A percentile compares a stretch with the other conserved stretches of the same genome.
Conservation (phyloP, 2,329 filamentous ascomycete genomes). For the Phialophora chinensis region DNA sequence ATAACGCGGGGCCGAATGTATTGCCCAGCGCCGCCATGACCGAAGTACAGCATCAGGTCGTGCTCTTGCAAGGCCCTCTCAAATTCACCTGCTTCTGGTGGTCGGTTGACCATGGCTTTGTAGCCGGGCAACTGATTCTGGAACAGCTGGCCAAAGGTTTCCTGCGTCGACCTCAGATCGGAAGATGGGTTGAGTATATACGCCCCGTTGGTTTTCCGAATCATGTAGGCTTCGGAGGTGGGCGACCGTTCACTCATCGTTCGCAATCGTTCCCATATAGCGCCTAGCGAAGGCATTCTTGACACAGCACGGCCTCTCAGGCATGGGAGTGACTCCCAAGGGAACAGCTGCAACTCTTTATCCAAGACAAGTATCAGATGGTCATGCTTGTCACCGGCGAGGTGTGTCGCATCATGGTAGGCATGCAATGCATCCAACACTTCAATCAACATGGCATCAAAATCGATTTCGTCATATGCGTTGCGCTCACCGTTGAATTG, state of each 20-base stretch:
- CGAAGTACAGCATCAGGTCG: constrained; percentile 88
- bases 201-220: constrained; percentile 45
- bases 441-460: constrained; percentile 88
- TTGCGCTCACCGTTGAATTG: constrained; percentile 97
- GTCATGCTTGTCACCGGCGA: constrained; percentile 40
- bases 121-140: constrained; percentile 27
- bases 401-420: constrained; percentile 66
- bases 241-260: constrained; percentile 38
- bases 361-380: constrained; percentile 92
- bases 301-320: constrained; percentile 80
- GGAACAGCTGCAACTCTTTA: constrained; percentile 86
- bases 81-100: constrained; percentile 80
- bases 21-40: constrained; percentile 91
- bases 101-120: constrained; percentile 65
- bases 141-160: constrained; percentile 66
- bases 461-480: constrained; percentile 97
- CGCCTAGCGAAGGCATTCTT: constrained; percentile 83
- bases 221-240: constrained; percentile 22
- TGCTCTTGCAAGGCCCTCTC: constrained; percentile 67
- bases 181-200: constrained; percentile 90
- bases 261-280: constrained; percentile 74
- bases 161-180: constrained; percentile 80
- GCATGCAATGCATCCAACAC: constrained; percentile 80
- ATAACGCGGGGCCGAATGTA: constrained; percentile 88
- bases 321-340: constrained; percentile 94